Percentiles rank a stretch among this genome's conserved stretches.
Conservation (phyloP, 2,329 filamentous ascomycete genomes). For the Huntiella decipiens region DNA sequence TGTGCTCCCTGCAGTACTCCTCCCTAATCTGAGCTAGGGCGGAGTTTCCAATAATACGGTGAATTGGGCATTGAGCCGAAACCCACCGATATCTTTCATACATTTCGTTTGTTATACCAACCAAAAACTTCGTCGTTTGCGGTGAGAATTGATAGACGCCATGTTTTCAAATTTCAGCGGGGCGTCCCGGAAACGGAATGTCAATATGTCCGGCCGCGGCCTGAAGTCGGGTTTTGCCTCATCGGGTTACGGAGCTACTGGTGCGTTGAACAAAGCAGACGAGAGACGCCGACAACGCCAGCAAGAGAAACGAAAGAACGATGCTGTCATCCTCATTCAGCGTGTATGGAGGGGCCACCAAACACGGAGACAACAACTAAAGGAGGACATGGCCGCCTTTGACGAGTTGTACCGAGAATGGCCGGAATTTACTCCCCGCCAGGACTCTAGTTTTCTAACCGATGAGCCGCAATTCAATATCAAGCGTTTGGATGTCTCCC, state of each 20-base stretch:
- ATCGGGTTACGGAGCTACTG: conserved; percentile 36
- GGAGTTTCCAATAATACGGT: too few species aligned
- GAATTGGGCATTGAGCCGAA: too few species aligned
- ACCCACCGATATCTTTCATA: too few species aligned
- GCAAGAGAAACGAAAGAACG: conserved; percentile 57
- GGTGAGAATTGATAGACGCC: conserved; percentile 3
- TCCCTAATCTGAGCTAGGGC: too few species aligned
- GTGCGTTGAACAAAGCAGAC: conserved; percentile 68
- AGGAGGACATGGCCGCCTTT: conserved; percentile 39
- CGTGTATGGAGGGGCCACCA: conserved; percentile 63
- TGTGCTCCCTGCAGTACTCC: too few species aligned
- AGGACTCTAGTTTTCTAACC: background rate
- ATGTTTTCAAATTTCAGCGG: conserved; percentile 94
- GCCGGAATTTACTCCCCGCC: conserved; percentile 13
- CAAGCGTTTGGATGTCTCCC: too few species aligned
- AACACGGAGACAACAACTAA: conserved; percentile 37
- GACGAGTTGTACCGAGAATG: conserved; percentile 32
- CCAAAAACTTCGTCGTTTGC: too few species aligned
- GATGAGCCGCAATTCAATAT: background rate
- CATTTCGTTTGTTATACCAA: too few species aligned
- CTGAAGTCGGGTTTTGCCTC: conserved; percentile 31
- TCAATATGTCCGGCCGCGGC: conserved; percentile 78
- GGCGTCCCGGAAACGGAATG: conserved; percentile 68
- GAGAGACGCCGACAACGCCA: conserved; percentile 68
- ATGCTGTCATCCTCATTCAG: conserved; percentile 58